Evolutionary conservation across 805 yeast species (phyloP).

Genomic region (Saturnispora gosingensis): DNA sequence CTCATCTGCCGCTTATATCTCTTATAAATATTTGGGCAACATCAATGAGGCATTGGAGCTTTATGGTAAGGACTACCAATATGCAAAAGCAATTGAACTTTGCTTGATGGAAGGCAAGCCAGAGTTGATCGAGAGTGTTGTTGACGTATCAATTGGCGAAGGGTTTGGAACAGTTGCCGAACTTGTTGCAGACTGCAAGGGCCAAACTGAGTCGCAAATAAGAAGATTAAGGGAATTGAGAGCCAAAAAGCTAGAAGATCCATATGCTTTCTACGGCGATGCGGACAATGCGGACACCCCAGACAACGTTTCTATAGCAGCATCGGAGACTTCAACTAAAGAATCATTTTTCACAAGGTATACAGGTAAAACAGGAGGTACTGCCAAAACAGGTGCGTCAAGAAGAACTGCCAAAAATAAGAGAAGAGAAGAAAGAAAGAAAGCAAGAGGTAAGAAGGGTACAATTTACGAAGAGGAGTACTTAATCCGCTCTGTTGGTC

Average conservation of each 20-base stretch:
- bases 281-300: constrained; percentile 62
- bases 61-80: constrained; percentile 67
- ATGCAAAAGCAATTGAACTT: constrained; percentile 65
- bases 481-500: constrained; percentile 75
- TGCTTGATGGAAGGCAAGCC: constrained; percentile 36
- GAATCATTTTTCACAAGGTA: constrained; percentile 92
- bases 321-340: constrained; percentile 85
- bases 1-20: constrained; percentile 72
- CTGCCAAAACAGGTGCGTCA: constrained; percentile 94
- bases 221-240: constrained; percentile 78
- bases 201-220: constrained; percentile 77
- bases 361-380: constrained; percentile 92
- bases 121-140: constrained; percentile 44
- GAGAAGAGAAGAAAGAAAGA: constrained; percentile 91
- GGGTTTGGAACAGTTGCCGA: constrained; percentile 86
- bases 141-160: constrained; percentile 73
- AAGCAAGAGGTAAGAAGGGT: constrained; percentile 96
- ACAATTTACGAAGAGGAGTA: constrained; percentile 97
- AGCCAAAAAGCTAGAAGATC: constrained; percentile 73
- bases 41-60: constrained; percentile 52
- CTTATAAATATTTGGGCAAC: constrained; percentile 51
- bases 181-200: constrained; percentile 83
- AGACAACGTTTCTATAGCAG: constrained; percentile 91
- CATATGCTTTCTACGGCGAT: constrained; percentile 75
- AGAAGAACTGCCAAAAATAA: constrained; percentile 86